Evolutionary conservation across 352 stramenopile species (phyloP).

Genomic region (Chrysophaeum taylorii): DNA sequence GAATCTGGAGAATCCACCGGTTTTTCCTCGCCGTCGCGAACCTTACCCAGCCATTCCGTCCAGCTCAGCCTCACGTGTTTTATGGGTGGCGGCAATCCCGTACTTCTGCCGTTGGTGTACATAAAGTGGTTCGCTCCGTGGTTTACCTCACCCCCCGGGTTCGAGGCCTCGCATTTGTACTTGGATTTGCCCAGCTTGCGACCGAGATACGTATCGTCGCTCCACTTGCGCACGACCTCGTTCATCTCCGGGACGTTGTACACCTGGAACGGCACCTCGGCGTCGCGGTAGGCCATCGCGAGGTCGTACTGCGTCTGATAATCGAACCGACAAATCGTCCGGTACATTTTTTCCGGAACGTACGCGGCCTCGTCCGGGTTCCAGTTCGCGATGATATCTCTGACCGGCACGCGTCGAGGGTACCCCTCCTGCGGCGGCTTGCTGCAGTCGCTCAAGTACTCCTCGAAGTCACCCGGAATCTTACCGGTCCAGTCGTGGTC

Average conservation of each 20-base stretch:
- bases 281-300: slow-evolving; percentile 64
- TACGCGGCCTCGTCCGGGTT: slow-evolving; percentile 43
- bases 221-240: slow-evolving; percentile 55
- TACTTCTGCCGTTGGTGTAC: slow-evolving; percentile 61
- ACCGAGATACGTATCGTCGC: slow-evolving; percentile 55
- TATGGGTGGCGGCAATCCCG: slow-evolving; percentile 38
- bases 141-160: slow-evolving; percentile 42
- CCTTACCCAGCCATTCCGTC: slow-evolving; percentile 51
- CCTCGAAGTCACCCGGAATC: slow-evolving; percentile 16
- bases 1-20: neutral
- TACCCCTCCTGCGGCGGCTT: slow-evolving; percentile 33
- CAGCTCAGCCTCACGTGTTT: slow-evolving; percentile 55
- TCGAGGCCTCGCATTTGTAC: slow-evolving; percentile 16
- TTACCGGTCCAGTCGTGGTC: too few species aligned
- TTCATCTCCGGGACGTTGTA: slow-evolving; percentile 73
- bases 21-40: slow-evolving; percentile 31
- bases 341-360: neutral
- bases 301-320: slow-evolving; percentile 67
- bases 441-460: slow-evolving; percentile 26
- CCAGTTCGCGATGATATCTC: slow-evolving; percentile 64
- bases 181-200: slow-evolving; percentile 38
- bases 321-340: slow-evolving; percentile 27
- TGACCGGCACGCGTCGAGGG: slow-evolving; percentile 53
- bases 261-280: slow-evolving; percentile 83
- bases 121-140: slow-evolving; percentile 80